Conservation (phyloP, 306 rosid genomes). For the Trichosanthes cucumerina region DNA sequence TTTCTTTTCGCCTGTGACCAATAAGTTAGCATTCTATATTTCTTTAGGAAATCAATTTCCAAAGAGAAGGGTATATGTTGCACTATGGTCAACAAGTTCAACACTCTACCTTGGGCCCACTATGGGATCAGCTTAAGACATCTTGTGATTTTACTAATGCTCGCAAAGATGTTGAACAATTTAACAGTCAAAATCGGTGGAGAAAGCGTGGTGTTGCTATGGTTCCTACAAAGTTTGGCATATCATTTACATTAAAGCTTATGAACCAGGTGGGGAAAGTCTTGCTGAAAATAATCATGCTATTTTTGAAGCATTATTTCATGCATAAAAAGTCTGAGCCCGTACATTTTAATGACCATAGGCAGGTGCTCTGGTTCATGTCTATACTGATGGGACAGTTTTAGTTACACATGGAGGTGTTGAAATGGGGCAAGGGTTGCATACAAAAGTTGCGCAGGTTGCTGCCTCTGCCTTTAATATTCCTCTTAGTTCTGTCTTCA, state of each 20-base stretch:
- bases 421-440: slow-evolving; percentile 98
- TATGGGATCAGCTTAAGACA: slow-evolving; percentile 67
- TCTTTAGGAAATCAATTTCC: slow-evolving; percentile 78
- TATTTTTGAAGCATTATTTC: not conserved
- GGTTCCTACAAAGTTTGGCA: slow-evolving; percentile 92
- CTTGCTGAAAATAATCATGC: not conserved
- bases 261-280: slow-evolving; percentile 73
- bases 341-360: slow-evolving; percentile 24
- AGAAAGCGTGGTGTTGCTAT: slow-evolving; percentile 85
- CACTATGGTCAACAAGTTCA: slow-evolving; percentile 75
- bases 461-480: slow-evolving; percentile 92
- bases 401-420: slow-evolving; percentile 94
- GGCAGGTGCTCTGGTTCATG: slow-evolving; percentile 98
- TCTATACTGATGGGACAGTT: slow-evolving; percentile 96
- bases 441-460: slow-evolving; percentile 88
- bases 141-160: slow-evolving; percentile 62
- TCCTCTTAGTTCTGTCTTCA: slow-evolving; percentile 78
- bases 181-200: slow-evolving; percentile 69
- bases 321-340: not conserved
- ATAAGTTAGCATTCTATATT: slow-evolving; percentile 13
- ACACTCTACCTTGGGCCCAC: slow-evolving; percentile 56
- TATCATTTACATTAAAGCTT: slow-evolving; percentile 68
- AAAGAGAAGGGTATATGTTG: slow-evolving; percentile 67
- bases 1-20: not conserved
- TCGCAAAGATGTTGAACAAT: slow-evolving; percentile 51